Conservation (phyloP, 2,329 filamentous ascomycete genomes). For the Penicillium janthinellum region DNA sequence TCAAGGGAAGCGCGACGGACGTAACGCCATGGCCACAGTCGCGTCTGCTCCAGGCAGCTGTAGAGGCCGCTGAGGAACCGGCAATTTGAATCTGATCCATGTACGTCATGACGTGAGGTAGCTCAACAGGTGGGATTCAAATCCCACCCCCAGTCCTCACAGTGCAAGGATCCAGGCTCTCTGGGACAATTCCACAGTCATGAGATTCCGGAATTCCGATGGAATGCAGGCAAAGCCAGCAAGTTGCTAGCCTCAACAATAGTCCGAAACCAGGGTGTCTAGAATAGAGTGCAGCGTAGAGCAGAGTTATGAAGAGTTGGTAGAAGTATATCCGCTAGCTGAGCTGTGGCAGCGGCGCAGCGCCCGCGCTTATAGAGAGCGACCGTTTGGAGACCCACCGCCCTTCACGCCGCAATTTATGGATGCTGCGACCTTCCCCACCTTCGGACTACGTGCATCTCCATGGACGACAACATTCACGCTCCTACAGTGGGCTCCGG, state of each 20-base stretch:
- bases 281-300: neutral
- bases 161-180: slow-evolving; percentile 1
- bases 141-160: slow-evolving; percentile 4
- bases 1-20: neutral
- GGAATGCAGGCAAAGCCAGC: neutral
- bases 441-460: slow-evolving; percentile 51
- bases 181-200: neutral
- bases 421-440: slow-evolving; percentile 21
- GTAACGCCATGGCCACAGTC: slow-evolving; percentile 1
- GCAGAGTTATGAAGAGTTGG: neutral
- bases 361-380: slow-evolving; percentile 21
- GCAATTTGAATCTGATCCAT: slow-evolving; percentile 27
- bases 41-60: slow-evolving; percentile 14
- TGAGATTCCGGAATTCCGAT: neutral
- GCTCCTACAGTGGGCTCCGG: slow-evolving; percentile 76
- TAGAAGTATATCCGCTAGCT: neutral
- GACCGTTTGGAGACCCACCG: slow-evolving; percentile 16
- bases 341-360: neutral
- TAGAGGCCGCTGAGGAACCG: slow-evolving; percentile 11
- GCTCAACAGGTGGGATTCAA: slow-evolving; percentile 23
- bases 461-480: slow-evolving; percentile 67
- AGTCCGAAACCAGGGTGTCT: neutral
- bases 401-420: slow-evolving; percentile 6
- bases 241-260: neutral
- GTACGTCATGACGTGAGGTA: slow-evolving; percentile 25